Evolutionary conservation across 345 rosid species (phyloP), one percentile per base, ranked within the genome.

Genomic region (Aethionema arabicum): DNA sequence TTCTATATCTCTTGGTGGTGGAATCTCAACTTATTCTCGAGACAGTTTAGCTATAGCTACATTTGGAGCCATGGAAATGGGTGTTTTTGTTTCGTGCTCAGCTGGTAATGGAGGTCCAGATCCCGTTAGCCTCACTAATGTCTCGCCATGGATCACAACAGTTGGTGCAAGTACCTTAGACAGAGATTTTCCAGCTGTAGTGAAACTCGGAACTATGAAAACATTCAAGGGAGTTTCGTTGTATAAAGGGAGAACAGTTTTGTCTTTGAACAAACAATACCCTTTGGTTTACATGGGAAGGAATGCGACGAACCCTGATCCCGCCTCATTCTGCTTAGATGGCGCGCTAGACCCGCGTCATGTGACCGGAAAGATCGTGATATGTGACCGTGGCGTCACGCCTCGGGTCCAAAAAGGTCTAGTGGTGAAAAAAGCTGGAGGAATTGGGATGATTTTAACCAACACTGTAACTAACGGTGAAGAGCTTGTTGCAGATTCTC

Each of bases 61-160:
- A 8, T 87, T 87, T 58, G 91, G 91, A 35, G 97, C 97, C 5
- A 90, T 83, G 90, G 91, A 85, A 76, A 85, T 78, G 84, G 97
- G 97, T 39, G 79, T 87, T 65, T 76, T 85, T 14, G 87, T 87
- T 27, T 82, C 92, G 0, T 80, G 85, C 51, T 85, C 95, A 0
- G 95, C 90, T 0, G 95, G 97, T 38, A 90, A 87, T 61, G 77
- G 80, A 30, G 95, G 95, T 30, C 95, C 90, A 16, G 82, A 78
- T 14, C 81, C 86, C 0, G 61, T 76, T 7, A 81, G 92, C 57
- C 77, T 90, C 14, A 77, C 88, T 1, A 85, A 86, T 59, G 85
- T 82, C 29, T 82, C 97, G 4, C 97, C 97, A 3, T 90, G 97
- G 97, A 71, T 86, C 49, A 79, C 87, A 35, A 86, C 95, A 0